Evolutionary conservation across 2,329 filamentous ascomycete genomes (phyloP), one percentile per base, ranked within the genome.

Genomic region (Neodidymelliopsis sp.): DNA sequence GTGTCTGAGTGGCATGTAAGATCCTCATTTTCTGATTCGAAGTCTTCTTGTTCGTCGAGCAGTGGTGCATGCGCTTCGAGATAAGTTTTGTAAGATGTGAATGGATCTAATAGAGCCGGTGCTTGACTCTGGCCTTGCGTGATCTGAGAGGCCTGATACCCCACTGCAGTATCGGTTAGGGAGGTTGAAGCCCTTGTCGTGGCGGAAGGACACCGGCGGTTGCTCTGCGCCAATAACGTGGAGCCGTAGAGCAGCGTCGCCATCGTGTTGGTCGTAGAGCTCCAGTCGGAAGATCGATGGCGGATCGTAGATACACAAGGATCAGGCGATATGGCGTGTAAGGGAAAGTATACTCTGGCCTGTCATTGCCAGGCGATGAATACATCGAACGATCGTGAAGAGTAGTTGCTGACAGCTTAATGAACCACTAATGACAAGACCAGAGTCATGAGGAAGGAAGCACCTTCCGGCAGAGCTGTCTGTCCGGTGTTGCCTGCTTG

Each of bases 1-100:
- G 16, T 28, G 34, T 6, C 31, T 18, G 28, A 25, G 25, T 44
- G 18, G 37, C 43, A 44, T 13, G 44, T 56, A 54, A 49, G 53
- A 58, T 53, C 53, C 56, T 59, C 49, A 49, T 53, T 34, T 20
- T 40, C 35, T 30, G 47, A 49, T 28, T 30, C 23, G 13, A 45
- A 29, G 15, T 42, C 19, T 23, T 49, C 36, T n/a, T 39, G 37
- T 25, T 36, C 27, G 36, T 31, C 33, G n/a, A 28, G 35, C 22
- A 47, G 36, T 10, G 53, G 33, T 38, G 27, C 11, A 11, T 46
- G 30, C 41, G 52, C 57, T 30, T 49, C 42, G 18, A 54, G 15
- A 16, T 63, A 56, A 18, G 56, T 50, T 36, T 50, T 60, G 60
- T 59, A 58, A 52, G 59, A 58, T 53, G 57, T 38, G 38, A 59